These are phyloP conservation scores for Calonectria pseudoreteaudii DNA, from an alignment of 2,329 filamentous ascomycete genomes.

Conservation along the genomic window DNA sequence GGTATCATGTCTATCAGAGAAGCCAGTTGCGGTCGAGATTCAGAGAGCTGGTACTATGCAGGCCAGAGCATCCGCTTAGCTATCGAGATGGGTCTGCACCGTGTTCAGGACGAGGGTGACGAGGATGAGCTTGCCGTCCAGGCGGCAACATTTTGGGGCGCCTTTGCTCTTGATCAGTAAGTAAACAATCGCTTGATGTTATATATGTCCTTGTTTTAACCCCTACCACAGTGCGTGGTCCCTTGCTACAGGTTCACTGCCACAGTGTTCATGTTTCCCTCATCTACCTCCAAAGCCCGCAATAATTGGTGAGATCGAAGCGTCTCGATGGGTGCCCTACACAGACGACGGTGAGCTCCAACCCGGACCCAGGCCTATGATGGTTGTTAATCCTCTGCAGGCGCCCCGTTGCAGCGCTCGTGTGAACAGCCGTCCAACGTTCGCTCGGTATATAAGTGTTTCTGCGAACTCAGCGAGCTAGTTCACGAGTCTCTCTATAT, in stretches of 20 bases:
- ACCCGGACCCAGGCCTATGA: background rate
- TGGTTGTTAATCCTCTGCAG: constrained; percentile 45
- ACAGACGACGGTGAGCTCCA: constrained; percentile 66
- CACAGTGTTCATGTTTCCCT: constrained; percentile 69
- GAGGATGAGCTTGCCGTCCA: constrained; percentile 69
- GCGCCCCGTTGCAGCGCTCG: constrained; percentile 64
- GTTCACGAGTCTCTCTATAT: constrained; percentile 78
- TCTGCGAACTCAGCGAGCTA: constrained; percentile 79
- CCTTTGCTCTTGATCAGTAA: constrained; percentile 73
- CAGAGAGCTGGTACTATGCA: constrained; percentile 78
- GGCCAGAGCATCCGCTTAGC: constrained; percentile 79
- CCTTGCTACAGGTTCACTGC: constrained; percentile 71
- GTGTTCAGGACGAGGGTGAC: constrained; percentile 60
- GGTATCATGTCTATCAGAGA: constrained; percentile 82
- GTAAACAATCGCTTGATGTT: constrained; percentile 41
- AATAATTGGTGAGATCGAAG: constrained; percentile 71
- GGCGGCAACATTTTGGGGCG: constrained; percentile 71
- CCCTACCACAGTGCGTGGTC: constrained; percentile 68
- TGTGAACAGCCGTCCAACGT: constrained; percentile 75
- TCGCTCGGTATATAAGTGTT: constrained; percentile 74
- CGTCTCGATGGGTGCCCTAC: constrained; percentile 69
- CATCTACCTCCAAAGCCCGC: constrained; percentile 69
- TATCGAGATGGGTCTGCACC: constrained; percentile 77
- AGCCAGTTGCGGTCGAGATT: constrained; percentile 78
- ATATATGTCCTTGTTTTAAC: constrained; percentile 33